A percentile compares a stretch with the other conserved stretches of the same genome.
Evolutionary conservation across 2,329 filamentous ascomycete species (phyloP).

Genomic region (Xylariaceae sp.): DNA sequence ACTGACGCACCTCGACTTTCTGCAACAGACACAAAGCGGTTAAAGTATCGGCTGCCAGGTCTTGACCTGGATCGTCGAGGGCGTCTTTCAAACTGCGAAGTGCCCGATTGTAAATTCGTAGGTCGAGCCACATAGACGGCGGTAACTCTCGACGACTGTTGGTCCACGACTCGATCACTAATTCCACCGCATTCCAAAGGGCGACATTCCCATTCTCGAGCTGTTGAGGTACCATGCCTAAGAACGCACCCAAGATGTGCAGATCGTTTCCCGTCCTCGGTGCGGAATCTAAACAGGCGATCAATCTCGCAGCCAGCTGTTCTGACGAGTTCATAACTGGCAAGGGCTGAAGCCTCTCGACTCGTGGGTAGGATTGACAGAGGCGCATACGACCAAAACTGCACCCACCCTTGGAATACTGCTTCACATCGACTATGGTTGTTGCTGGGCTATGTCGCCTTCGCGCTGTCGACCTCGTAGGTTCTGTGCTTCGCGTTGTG

Average conservation of each 20-base stretch:
- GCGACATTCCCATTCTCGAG: slow-evolving; percentile 15
- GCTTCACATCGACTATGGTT: slow-evolving; percentile 14
- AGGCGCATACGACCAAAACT: slow-evolving; percentile 14
- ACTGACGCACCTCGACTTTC: slow-evolving; percentile 22
- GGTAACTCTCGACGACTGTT: slow-evolving; percentile 19
- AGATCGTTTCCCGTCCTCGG: slow-evolving; percentile 22
- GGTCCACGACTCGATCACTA: slow-evolving; percentile 20
- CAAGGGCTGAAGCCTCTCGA: slow-evolving; percentile 3
- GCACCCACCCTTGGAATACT: slow-evolving; percentile 11
- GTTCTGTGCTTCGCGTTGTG: not conserved
- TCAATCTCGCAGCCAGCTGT: slow-evolving; percentile 14
- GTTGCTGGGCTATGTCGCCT: slow-evolving; percentile 2
- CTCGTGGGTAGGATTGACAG: not conserved
- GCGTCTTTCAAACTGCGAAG: slow-evolving; percentile 22
- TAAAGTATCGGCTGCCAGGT: slow-evolving; percentile 17
- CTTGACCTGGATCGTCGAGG: slow-evolving; percentile 14
- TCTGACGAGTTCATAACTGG: slow-evolving; percentile 15
- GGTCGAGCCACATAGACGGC: slow-evolving; percentile 20
- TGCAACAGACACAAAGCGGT: slow-evolving; percentile 23
- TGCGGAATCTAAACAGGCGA: slow-evolving; percentile 17
- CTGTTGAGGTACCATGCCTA: slow-evolving; percentile 20
- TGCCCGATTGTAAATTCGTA: slow-evolving; percentile 20
- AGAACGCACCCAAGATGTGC: slow-evolving; percentile 21
- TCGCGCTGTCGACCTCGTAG: slow-evolving; percentile 1
- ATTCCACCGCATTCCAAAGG: slow-evolving; percentile 19